phyloP scores from a whole-genome alignment of 106 monocot genomes.

The Acorus gramineus region DNA sequence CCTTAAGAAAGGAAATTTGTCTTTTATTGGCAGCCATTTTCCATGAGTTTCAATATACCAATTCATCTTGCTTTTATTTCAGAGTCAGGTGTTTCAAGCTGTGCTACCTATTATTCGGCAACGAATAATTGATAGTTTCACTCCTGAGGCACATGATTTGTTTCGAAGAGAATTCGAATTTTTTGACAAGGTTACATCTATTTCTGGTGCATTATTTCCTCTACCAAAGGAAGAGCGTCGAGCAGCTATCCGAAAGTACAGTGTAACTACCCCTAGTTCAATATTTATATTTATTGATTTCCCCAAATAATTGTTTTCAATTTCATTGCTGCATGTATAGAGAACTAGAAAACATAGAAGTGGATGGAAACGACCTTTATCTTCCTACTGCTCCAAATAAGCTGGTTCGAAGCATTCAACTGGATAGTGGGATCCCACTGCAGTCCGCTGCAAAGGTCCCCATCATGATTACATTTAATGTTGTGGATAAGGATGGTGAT shows the following conservation, averaged over 20 bases:
- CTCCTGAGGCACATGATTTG: constrained; percentile 71
- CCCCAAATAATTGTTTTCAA: neutral
- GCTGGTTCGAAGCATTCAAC: constrained; percentile 74
- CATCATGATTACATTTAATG: constrained; percentile 97
- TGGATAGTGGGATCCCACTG: constrained; percentile 97
- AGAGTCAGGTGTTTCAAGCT: constrained; percentile 62
- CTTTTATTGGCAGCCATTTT: no score
- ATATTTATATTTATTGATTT: neutral
- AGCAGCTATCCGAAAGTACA: constrained; percentile 81
- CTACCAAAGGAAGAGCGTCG: constrained; percentile 92
- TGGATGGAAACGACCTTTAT: constrained; percentile 84
- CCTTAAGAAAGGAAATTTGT: no score
- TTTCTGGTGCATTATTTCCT: constrained; percentile 91
- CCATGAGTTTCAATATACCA: no score
- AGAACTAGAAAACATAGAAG: constrained; percentile 76
- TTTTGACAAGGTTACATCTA: constrained; percentile 94
- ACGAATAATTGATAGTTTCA: constrained; percentile 84
- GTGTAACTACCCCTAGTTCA: neutral
- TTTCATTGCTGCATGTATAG: constrained; percentile 21
- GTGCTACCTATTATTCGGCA: constrained; percentile 57
- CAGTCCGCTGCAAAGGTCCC: constrained; percentile 99
- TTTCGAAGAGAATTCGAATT: constrained; percentile 94
- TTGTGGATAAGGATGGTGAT: constrained; percentile 78
- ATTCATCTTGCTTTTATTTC: constrained; percentile 2
- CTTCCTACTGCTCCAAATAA: constrained; percentile 90